Evolutionary conservation across 805 yeast genomes (phyloP), one percentile per base, ranked within the genome.

Genomic region (Clavispora carvajalis): DNA sequence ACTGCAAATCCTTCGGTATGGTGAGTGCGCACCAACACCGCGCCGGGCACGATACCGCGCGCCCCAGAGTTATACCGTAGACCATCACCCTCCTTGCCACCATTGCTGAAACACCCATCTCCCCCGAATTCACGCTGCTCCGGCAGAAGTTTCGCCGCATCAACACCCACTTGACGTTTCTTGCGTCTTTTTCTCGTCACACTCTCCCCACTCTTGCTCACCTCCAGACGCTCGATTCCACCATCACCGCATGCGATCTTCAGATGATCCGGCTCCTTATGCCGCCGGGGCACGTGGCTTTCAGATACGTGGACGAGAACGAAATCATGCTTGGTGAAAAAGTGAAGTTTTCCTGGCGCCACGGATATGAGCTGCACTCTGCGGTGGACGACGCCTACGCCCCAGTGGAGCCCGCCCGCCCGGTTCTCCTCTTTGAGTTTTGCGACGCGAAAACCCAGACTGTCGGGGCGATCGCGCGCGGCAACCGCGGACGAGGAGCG

Each of bases 261-360:
- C 85, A 95, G 1, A 69, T 72, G 41, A 70, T 90, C 23, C 75
- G 71, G 34, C 72, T 65, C 7, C 53, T 89, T 7, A 57, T 85
- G 1, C 95, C 95, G 0, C 65, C 74, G 21, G 91, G 85, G 36
- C 76, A 85, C 10, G 64, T 79, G 2, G 80, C 81, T 52, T 67
- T 54, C 38, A 85, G 79, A 37, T 90, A 85, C 57, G 80, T 84
- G 33, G 96, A 90, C 57, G 88, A 83, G 55, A 82, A 82, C 52
- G 90, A 81, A 49, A 54, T 80, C 9, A 44, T 56, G 36, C 62
- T 73, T 25, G 66, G 70, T 12, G 77, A 74, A 37, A 67, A 67
- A 40, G 69, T 71, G 29, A 59, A 67, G 41, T 60, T 60, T 15
- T 60, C 67, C 22, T 46, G 69, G 48, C 39, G 46, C n/a, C 50